Conservation (phyloP, 805 yeast species). For the Phaffomyces opuntiae region DNA sequence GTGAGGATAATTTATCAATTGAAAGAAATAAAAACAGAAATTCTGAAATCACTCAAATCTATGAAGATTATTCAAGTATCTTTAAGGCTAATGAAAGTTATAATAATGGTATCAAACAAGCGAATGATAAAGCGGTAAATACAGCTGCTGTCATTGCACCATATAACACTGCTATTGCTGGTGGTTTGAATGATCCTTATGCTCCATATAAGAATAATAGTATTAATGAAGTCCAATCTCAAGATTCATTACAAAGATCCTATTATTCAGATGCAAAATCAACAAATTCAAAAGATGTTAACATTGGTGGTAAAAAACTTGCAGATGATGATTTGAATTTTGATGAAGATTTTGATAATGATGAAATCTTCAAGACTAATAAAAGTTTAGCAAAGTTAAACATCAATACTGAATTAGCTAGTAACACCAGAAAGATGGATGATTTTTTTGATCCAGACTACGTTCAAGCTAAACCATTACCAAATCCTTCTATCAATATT, state of each 20-base stretch:
- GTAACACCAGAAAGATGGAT: constrained; percentile 5
- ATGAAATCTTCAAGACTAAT: constrained; percentile 21
- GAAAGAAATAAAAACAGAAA: constrained; percentile 13
- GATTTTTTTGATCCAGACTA: constrained; percentile 23
- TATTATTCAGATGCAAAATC: constrained; percentile 6
- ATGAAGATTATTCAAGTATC: constrained; percentile 26
- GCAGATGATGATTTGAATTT: constrained; percentile 6
- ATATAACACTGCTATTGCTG: constrained; percentile 3
- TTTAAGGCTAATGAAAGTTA: constrained; percentile 8
- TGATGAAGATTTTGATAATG: constrained; percentile 24
- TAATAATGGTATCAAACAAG: background rate
- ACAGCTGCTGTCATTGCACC: background rate
- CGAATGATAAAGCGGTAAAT: background rate
- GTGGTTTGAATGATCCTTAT: constrained; percentile 9
- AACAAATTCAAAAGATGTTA: background rate
- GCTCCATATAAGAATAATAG: constrained; percentile 2
- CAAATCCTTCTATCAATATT: background rate
- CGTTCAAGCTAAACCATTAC: constrained; percentile 1
- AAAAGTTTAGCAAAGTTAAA: background rate
- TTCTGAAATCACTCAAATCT: constrained; percentile 26
- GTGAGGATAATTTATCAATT: background rate
- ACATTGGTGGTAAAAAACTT: background rate
- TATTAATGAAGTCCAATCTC: background rate
- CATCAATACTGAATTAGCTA: constrained; percentile 13
- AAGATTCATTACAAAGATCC: constrained; percentile 2